Conservation (phyloP, 129 eudicot species). For the Pittosporum tobira region DNA sequence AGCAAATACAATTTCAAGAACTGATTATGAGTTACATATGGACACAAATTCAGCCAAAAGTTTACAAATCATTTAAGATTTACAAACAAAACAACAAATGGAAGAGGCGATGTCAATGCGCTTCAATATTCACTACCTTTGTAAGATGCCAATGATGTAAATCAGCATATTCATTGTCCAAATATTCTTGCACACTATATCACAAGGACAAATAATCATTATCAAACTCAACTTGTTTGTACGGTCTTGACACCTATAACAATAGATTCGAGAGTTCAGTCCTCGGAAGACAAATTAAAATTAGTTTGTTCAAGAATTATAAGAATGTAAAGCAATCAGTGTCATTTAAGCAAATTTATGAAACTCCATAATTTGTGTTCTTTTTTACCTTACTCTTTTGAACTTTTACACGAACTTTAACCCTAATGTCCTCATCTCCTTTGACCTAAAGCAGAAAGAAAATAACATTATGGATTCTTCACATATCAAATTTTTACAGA, state of each 20-base stretch:
- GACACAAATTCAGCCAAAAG: too few relatives aligned
- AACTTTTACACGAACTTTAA: slow-evolving; percentile 95
- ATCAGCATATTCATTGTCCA: too few relatives aligned
- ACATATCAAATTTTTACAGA: background rate
- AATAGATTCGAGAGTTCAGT: background rate
- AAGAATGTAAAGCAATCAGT: background rate
- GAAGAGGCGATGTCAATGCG: too few relatives aligned
- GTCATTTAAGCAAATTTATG: slow-evolving; percentile 1
- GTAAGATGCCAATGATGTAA: too few relatives aligned
- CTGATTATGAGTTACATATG: too few relatives aligned
- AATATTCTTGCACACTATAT: too few relatives aligned
- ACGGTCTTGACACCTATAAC: slow-evolving; percentile 90
- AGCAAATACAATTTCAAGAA: too few relatives aligned
- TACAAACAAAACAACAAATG: too few relatives aligned
- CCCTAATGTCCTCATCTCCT: slow-evolving; percentile 93
- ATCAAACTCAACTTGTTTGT: slow-evolving; percentile 98
- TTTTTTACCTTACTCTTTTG: slow-evolving; percentile 97
- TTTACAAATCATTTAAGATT: too few relatives aligned
- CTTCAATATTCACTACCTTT: too few relatives aligned
- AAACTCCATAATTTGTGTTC: background rate
- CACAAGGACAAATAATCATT: too few relatives aligned
- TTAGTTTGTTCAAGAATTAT: background rate
- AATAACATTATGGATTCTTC: background rate
- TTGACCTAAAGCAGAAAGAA: slow-evolving; percentile 44
- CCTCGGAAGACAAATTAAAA: too few relatives aligned